Percentiles rank a stretch among this genome's conserved stretches.
Conservation (phyloP, 176 grass and related monocot species). For the Calamus simplicifolius region DNA sequence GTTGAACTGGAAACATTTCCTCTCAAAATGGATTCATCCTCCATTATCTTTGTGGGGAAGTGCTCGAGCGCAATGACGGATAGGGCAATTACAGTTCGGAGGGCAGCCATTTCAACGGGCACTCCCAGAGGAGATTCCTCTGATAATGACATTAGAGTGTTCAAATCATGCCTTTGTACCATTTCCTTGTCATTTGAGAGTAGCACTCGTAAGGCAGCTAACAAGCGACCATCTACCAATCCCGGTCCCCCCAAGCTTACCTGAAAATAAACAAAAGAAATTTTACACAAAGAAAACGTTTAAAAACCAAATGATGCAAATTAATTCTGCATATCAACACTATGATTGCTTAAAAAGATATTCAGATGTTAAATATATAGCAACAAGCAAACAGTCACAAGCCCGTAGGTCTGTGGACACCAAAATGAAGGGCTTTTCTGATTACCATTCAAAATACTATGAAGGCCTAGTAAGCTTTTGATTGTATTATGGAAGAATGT, state of each 20-base stretch:
- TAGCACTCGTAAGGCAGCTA: slow-evolving; percentile 74
- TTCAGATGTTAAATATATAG: no score
- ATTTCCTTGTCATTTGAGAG: slow-evolving; percentile 39
- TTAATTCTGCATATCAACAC: no score
- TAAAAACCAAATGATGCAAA: no score
- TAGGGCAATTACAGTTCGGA: slow-evolving; percentile 66
- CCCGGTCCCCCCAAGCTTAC: slow-evolving; percentile 63
- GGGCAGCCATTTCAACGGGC: slow-evolving; percentile 37
- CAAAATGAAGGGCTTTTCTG: no score
- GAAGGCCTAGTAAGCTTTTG: no score
- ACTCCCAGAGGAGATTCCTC: slow-evolving; percentile 39
- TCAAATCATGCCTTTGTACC: slow-evolving; percentile 33
- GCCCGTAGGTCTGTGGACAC: no score
- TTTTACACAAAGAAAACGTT: neutral
- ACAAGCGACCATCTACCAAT: slow-evolving; percentile 63
- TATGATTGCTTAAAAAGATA: no score
- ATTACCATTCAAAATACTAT: no score
- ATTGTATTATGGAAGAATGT: no score
- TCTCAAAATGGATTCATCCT: slow-evolving; percentile 63
- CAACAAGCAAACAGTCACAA: no score
- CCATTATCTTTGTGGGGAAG: slow-evolving; percentile 95
- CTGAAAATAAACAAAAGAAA: slow-evolving; percentile 28
- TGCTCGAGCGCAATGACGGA: slow-evolving; percentile 65
- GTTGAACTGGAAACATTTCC: slow-evolving; percentile 36
- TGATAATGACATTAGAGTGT: slow-evolving; percentile 56